Base-by-base conservation (phyloP, 805 yeast species). In the Saturnispora zaruensis region DNA sequence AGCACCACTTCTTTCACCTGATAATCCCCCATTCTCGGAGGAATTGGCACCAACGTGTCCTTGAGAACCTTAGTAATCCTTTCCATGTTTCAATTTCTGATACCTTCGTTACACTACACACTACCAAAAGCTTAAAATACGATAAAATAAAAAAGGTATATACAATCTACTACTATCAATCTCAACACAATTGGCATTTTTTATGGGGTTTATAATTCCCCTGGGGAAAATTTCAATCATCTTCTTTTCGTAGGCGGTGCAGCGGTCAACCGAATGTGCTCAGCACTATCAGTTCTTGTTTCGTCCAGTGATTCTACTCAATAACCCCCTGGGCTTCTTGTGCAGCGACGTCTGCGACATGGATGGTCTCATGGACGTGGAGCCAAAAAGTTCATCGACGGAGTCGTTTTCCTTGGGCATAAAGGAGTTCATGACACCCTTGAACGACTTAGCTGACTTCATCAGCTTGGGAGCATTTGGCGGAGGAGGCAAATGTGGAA, bases 31-130 rank as follows among this genome's bases (percentile, higher is more conserved):
- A 24, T 34, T 3, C 13, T 34, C 2, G 59, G 58, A 0, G 53
- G 50, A 9, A 55, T 45, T 3, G 59, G 59, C 5, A 56, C 43
- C 36, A 56, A 56, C 0, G 56, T 51, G 42, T 56, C 57, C 37
- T 55, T 56, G 1, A 42, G 40, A 3, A 48, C 30, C n/a, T 11
- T 25, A 14, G 43, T 28, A 6, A 42, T n/a, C 14, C n/a, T 11
- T 8, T 16, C 13, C 50, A 48, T 48, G 14, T 9, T 30, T n/a
- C 8, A 23, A 11, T 3, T 11, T 28, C 14, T 28, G 25, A 14
- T 34, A 5, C 1, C 8, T n/a, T 3, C 6, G 6, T n/a, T 34
- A n/a, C 13, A 34, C 20, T n/a, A n/a, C 7, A n/a, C 5, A n/a
- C 11, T 5, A 34, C 23, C 9, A 20, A 14, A 36, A 36, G 40